Evolutionary conservation across 768 basidiomycete genomes (phyloP), one percentile per base, ranked within the genome.

Genomic region (Lepiota venenata): DNA sequence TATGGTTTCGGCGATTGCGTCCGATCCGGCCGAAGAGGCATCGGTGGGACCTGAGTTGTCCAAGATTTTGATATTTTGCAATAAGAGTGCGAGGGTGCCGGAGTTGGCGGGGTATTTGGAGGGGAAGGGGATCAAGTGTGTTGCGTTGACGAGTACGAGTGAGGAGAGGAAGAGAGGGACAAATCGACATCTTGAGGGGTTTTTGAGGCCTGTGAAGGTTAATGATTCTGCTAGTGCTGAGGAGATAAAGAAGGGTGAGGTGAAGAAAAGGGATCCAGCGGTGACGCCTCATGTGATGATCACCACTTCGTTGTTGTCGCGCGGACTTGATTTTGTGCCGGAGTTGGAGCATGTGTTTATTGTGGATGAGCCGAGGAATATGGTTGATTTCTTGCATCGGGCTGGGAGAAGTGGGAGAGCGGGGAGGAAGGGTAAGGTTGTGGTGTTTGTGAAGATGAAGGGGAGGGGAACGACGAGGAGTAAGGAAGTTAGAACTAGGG

Each of bases 301-400:
- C 51, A 95, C 94, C 32, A 97, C 94, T 0, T 95, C 93, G 4
- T 76, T 97, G 32, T 84, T 97, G 22, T 93, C 92, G 9, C 82
- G 94, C 16, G 94, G 94, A 1, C 79, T 96, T 1, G 94, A 97
- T 67, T 97, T 97, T 63, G 74, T 84, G 12, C 85, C 91, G 0
- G 72, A 73, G 3, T 82, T 96, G 60, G 78, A 80, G 57, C 84
- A 94, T 61, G 88, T 96, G 2, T 87, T 97, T 66, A 86, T 96
- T 59, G 78, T 91, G 20, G 94, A 96, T 60, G 83, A 89, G 63
- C 93, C 94, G 16, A 74, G 88, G 60, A 95, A 93, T 65, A 89
- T 88, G 77, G 79, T 95, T 37, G 94, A 97, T 67, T 95, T 96
- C 66, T 67, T 97, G 56, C 94, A 97, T 70, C 84, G 94, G 3